Evolutionary conservation across 345 rosid species (phyloP), one percentile per base, ranked within the genome.

Genomic region (Rhodamnia rubescens): DNA sequence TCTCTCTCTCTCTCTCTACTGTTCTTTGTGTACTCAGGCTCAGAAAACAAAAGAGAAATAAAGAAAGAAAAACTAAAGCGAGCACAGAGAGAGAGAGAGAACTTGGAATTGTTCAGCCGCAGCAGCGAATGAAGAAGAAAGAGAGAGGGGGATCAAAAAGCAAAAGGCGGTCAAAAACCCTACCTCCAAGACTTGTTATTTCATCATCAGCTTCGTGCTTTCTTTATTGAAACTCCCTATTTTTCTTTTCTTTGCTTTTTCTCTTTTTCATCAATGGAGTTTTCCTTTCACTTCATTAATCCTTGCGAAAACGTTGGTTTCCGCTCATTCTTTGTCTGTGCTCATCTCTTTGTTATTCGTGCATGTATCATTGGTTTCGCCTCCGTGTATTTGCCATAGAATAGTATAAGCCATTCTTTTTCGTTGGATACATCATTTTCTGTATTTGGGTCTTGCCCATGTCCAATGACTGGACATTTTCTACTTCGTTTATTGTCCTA

Each of bases 211-310:
- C 80, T 36, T 69, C 80, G 7, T 69, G 80, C 80, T 22, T 69
- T 69, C 80, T 69, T 92, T 92, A 91, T 91, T 89, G 93, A 91
- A 89, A 89, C 90, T 88, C 92, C 59, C 92, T 90, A 85, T 87
- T 90, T 86, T 86, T 86, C 86, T 90, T 86, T 86, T 85, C 87
- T 86, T 92, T 89, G 84, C 83, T 88, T 90, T 86, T 52, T 90
- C 87, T 89, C 90, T 86, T 87, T 90, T 84, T 85, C 75, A 75
- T 86, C 22, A 12, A 47, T 81, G 50, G 50, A 27, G 29, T 26
- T 49, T 32, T 50, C 52, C 80, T 69, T 69, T 69, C 80, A 36
- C 80, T 18, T 69, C 80, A 18, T 36, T 69, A 69, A 69, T 69
- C 80, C 24, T 69, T 32, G 80, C 47, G 4, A 36, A 69, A 69